A percentile compares a stretch with the other conserved stretches of the same genome.
These are phyloP conservation scores for Aureobasidium lini DNA, from an alignment of 2,329 filamentous ascomycete genomes.

Conservation along the genomic window DNA sequence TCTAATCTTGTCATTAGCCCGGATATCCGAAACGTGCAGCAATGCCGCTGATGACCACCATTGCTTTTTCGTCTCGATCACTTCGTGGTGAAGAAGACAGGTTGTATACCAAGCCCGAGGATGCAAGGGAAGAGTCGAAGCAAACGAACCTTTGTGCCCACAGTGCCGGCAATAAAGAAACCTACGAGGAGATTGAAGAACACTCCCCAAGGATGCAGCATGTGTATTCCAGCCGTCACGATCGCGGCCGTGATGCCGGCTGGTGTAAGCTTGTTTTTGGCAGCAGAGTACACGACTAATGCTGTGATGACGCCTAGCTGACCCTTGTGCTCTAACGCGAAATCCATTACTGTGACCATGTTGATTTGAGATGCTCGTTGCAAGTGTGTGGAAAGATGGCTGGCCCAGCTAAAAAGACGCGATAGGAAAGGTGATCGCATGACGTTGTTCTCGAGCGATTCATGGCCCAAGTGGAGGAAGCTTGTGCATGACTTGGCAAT, in stretches of 20 bases:
- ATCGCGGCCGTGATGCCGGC: slow-evolving; percentile 64
- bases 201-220: slow-evolving; percentile 87
- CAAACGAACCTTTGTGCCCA: slow-evolving; percentile 64
- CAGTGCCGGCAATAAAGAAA: slow-evolving; percentile 81
- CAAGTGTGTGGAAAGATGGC: not conserved
- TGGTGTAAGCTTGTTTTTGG: slow-evolving; percentile 54
- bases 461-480: not conserved
- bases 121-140: not conserved
- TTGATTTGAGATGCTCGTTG: not conserved
- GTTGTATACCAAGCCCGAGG: not conserved
- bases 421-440: not conserved
- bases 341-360: not conserved
- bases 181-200: slow-evolving; percentile 76
- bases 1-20: slow-evolving; percentile 37
- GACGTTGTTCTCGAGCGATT: not conserved
- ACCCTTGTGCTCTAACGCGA: slow-evolving; percentile 2
- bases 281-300: slow-evolving; percentile 47
- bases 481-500: not conserved
- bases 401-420: not conserved
- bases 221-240: slow-evolving; percentile 70
- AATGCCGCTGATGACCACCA: not conserved
- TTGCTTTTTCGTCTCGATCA: not conserved
- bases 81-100: not conserved
- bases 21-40: not conserved
- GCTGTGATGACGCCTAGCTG: slow-evolving; percentile 18